These are phyloP conservation scores for Dispira parvispora DNA, from an alignment of 192 early-diverging fungal species.

Conservation along the genomic window DNA sequence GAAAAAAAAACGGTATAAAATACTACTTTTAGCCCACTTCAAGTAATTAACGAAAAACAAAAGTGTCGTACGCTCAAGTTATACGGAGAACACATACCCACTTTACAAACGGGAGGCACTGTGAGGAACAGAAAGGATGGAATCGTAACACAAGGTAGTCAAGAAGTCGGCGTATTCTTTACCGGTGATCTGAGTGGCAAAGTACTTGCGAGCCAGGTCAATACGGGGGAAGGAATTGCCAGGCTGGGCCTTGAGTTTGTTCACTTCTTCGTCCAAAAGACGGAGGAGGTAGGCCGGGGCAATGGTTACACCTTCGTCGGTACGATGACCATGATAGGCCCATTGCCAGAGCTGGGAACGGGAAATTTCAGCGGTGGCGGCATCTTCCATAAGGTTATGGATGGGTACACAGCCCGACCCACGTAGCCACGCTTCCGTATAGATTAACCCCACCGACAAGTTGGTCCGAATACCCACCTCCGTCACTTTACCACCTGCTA, in stretches of 20 bases:
- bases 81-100: too few relatives aligned
- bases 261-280: constrained; percentile 80
- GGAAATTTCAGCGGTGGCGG: constrained; percentile 95
- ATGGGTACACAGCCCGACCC: constrained; percentile 94
- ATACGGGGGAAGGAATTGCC: constrained; percentile 26
- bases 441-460: constrained; percentile 77
- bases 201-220: constrained; percentile 37
- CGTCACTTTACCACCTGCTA: constrained; percentile 58
- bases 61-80: too few relatives aligned
- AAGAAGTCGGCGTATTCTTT: constrained; percentile 80
- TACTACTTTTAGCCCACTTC: too few relatives aligned
- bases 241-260: constrained; percentile 43
- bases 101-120: constrained; percentile 12
- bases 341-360: constrained; percentile 96
- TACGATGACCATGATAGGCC: constrained; percentile 72
- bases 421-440: constrained; percentile 94
- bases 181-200: constrained; percentile 66
- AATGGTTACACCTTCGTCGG: constrained; percentile 61
- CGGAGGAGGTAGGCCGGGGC: constrained; percentile 59
- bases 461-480: constrained; percentile 85
- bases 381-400: constrained; percentile 97
- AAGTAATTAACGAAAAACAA: too few relatives aligned
- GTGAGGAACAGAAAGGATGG: constrained; percentile 38
- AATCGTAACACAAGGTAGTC: constrained; percentile 83
- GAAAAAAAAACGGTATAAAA: too few relatives aligned